Conservation (phyloP, 768 basidiomycete species). For the Cystobasidium onofrii region DNA sequence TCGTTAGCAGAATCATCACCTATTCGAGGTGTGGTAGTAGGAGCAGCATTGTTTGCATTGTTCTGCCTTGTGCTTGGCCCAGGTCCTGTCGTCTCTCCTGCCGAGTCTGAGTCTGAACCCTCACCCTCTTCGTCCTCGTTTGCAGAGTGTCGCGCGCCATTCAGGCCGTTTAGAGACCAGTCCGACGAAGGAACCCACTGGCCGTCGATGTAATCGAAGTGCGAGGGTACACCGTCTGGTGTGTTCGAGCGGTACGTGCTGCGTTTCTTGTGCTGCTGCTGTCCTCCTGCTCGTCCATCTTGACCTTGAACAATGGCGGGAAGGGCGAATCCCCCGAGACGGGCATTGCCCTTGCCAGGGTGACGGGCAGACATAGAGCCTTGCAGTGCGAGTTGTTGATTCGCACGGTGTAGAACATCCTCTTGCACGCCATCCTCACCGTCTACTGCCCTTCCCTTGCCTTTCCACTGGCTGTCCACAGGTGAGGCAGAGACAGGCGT, state of each 20-base stretch:
- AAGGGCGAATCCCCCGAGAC: not conserved
- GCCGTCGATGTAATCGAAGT: slow-evolving; percentile 16
- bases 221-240: not conserved
- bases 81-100: not conserved
- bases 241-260: not conserved
- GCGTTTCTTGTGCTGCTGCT: not conserved
- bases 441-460: not conserved
- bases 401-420: not conserved
- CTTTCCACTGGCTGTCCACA: not conserved
- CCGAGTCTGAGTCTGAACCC: not conserved
- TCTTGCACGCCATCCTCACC: not conserved
- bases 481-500: not conserved
- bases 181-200: slow-evolving; percentile 20
- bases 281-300: not conserved
- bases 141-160: not conserved
- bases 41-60: not conserved
- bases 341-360: not conserved
- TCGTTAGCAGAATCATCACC: not conserved
- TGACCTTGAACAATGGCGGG: not conserved
- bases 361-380: not conserved
- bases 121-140: not conserved
- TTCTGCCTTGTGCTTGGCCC: not conserved
- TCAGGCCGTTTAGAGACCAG: slow-evolving; percentile 21
- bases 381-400: not conserved
- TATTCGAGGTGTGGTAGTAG: not conserved